Conservation (phyloP, 106 monocot genomes). For the Acorus calamus region DNA sequence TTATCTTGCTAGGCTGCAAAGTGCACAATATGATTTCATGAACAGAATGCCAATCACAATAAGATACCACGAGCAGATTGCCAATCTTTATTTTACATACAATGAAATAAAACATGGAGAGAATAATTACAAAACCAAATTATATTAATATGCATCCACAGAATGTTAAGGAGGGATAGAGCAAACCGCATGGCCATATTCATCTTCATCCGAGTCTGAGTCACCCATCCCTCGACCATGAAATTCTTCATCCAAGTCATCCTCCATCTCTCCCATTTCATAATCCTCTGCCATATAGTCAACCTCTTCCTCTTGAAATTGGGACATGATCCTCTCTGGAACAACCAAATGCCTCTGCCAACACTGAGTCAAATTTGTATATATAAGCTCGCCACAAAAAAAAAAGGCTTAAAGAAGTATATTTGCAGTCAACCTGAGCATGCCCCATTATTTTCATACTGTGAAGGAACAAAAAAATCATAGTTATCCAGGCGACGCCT, state of each 20-base stretch:
- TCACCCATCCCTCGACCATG: constrained; percentile 17
- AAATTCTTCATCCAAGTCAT: constrained; percentile 65
- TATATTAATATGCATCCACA: too few species aligned
- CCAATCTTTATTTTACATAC: too few species aligned
- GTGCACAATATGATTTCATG: too few species aligned
- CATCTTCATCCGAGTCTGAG: constrained; percentile 60
- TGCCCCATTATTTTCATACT: too few species aligned
- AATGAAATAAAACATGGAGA: too few species aligned
- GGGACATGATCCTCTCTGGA: constrained; percentile 12
- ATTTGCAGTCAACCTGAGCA: too few species aligned
- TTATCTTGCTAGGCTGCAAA: constrained; percentile 12
- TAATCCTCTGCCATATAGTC: constrained; percentile 53
- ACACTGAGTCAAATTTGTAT: too few species aligned
- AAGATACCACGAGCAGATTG: too few species aligned
- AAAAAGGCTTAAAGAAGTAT: background rate
- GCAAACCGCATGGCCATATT: constrained; percentile 32
- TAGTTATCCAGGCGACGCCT: too few species aligned
- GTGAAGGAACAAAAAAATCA: too few species aligned
- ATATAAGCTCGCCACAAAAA: background rate
- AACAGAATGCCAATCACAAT: too few species aligned
- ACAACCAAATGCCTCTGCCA: background rate
- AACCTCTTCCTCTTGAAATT: constrained; percentile 16
- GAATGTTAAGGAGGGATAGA: background rate
- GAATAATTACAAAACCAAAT: too few species aligned
- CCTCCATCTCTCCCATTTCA: constrained; percentile 53